A percentile compares a stretch with the other conserved stretches of the same genome.
Conservation (phyloP, 495 filamentous ascomycete species). For the Aspergillus mulundensis region DNA sequence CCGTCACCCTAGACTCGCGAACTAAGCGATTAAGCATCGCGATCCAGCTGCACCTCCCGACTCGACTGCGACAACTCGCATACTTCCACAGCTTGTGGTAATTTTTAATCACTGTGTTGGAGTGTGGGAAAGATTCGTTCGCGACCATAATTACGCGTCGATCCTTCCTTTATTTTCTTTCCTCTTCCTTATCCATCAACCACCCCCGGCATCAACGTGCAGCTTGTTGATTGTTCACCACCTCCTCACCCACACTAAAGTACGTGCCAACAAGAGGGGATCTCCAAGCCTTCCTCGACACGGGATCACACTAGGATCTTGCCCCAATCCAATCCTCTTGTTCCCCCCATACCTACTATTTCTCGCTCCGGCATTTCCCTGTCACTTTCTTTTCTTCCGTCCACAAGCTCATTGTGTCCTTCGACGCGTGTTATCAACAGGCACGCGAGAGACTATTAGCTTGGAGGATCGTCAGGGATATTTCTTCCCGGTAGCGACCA, state of each 20-base stretch:
- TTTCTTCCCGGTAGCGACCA: constrained; percentile 21
- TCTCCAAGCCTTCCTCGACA: constrained; percentile 13
- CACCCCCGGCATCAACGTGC: constrained; percentile 11
- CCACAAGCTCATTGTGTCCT: constrained; percentile 29
- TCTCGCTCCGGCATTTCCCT: constrained; percentile 16
- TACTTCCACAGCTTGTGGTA: constrained; percentile 8
- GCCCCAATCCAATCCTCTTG: constrained; percentile 14
- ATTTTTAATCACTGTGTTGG: constrained; percentile 13
- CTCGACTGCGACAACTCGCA: background rate
- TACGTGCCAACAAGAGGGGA: constrained; percentile 22
- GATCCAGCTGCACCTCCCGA: constrained; percentile 25
- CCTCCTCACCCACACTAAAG: constrained; percentile 14
- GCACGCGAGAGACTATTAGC: constrained; percentile 18
- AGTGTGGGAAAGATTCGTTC: constrained; percentile 15
- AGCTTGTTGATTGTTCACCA: background rate
- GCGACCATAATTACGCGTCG: constrained; percentile 20
- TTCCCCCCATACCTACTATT: constrained; percentile 8
- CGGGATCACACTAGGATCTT: constrained; percentile 16
- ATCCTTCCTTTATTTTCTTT: constrained; percentile 21
- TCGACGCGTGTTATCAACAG: constrained; percentile 25
- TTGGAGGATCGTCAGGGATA: constrained; percentile 23
- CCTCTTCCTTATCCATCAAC: constrained; percentile 12
- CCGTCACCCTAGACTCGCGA: constrained; percentile 35
- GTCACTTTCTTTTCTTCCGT: constrained; percentile 11
- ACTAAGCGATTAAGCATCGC: constrained; percentile 49